Conservation (phyloP, 1,139 yeast genomes). For the Diutina rugosa region DNA sequence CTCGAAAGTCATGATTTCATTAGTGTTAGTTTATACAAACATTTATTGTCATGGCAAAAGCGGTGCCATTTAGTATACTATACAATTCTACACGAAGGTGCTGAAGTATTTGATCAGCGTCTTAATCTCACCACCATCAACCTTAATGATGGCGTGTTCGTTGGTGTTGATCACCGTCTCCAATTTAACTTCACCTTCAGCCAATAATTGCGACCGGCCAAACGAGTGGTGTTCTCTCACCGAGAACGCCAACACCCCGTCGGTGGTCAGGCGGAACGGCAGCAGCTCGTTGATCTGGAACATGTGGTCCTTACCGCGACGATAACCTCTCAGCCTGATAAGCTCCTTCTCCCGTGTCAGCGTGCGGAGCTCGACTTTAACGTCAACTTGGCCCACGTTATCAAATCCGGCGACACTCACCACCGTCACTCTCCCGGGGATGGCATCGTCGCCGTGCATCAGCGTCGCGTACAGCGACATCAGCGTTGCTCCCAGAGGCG, state of each 20-base stretch:
- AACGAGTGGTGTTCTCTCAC: constrained; percentile 61
- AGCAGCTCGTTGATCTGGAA: constrained; percentile 54
- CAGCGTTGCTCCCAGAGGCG: constrained; percentile 16
- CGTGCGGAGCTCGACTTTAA: constrained; percentile 40
- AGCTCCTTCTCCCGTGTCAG: constrained; percentile 43
- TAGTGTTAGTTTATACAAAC: too few relatives aligned
- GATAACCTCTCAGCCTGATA: constrained; percentile 51
- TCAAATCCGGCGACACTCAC: constrained; percentile 25
- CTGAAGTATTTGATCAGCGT: constrained; percentile 13
- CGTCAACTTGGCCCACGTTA: constrained; percentile 21
- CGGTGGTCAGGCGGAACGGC: constrained; percentile 54
- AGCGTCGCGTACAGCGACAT: constrained; percentile 14
- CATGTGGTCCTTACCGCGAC: constrained; percentile 29
- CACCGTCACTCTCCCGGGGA: constrained; percentile 44
- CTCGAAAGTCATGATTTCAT: too few relatives aligned
- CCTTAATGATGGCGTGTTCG: constrained; percentile 16
- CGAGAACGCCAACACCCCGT: constrained; percentile 43
- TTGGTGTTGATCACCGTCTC: constrained; percentile 22
- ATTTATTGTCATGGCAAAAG: too few relatives aligned
- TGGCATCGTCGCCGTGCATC: constrained; percentile 13
- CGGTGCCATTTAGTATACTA: neutral
- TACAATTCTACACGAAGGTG: constrained; percentile 2
- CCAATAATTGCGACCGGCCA: constrained; percentile 59
- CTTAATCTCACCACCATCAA: constrained; percentile 18
- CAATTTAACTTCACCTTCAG: constrained; percentile 33